These are phyloP conservation scores for Malus fusca DNA, from an alignment of 306 rosid species.

Conservation along the genomic window DNA sequence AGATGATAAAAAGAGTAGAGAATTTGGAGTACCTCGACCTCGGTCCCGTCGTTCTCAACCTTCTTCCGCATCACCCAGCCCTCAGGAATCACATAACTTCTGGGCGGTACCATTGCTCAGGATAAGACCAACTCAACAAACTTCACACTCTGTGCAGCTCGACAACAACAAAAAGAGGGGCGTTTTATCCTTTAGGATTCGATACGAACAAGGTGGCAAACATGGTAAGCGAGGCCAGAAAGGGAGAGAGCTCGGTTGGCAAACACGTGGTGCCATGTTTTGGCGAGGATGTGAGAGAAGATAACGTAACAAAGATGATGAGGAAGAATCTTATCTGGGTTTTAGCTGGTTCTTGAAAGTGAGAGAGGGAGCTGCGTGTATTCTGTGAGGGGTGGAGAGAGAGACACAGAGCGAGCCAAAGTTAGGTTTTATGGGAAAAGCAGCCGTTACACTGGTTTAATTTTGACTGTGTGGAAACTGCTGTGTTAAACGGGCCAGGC, in stretches of 20 bases:
- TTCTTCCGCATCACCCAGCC: background rate
- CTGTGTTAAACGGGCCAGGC: background rate
- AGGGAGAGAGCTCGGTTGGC: background rate
- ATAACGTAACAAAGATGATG: background rate
- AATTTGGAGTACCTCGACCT: background rate
- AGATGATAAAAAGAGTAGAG: background rate
- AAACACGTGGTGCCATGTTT: background rate
- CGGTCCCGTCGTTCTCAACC: background rate
- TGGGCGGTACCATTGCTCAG: background rate
- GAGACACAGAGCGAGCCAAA: background rate
- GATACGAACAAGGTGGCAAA: background rate
- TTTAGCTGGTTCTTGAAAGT: background rate
- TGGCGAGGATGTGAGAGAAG: background rate
- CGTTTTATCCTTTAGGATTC: background rate
- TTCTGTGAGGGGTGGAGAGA: background rate
- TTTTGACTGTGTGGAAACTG: background rate
- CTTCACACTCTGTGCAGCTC: background rate
- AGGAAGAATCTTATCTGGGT: background rate
- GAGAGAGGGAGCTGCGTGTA: background rate
- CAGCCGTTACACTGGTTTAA: background rate
- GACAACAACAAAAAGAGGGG: background rate
- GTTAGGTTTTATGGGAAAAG: background rate
- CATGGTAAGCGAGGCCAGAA: background rate
- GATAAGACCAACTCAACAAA: background rate
- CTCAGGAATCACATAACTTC: background rate